Percentiles rank a stretch among this genome's conserved stretches.
These are phyloP conservation scores for Fallopia convolvulus DNA, from an alignment of 148 eudicot species.

Conservation along the genomic window DNA sequence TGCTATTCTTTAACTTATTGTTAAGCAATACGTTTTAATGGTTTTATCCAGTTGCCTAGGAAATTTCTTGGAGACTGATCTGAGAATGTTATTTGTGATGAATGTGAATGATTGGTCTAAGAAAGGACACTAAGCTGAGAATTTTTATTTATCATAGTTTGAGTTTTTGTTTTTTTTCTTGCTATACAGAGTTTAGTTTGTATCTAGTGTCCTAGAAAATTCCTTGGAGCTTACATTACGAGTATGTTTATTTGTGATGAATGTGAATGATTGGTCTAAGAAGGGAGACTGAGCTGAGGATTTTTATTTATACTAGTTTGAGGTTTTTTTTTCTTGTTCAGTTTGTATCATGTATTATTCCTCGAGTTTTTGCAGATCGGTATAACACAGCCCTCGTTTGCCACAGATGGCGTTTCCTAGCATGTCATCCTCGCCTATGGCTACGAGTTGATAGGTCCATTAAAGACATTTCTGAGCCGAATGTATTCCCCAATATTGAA, in stretches of 20 bases:
- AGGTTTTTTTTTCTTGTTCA: neutral
- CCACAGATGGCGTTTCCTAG: constrained; percentile 98
- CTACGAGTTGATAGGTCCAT: constrained; percentile 73
- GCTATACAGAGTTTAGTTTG: constrained; percentile 15
- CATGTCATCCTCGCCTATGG: constrained; percentile 97
- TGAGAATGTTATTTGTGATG: neutral
- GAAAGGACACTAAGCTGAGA: neutral
- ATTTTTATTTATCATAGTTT: neutral
- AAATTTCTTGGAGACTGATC: neutral
- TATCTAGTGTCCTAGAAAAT: constrained; percentile 12
- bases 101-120: neutral
- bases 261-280: neutral
- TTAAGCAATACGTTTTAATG: neutral
- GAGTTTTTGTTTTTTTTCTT: neutral
- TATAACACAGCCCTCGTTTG: constrained; percentile 99
- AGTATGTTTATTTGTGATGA: neutral
- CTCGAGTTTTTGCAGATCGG: constrained; percentile 92
- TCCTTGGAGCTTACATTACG: neutral
- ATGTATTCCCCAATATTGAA: constrained; percentile 70
- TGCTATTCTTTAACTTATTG: too few species aligned
- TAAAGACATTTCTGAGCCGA: constrained; percentile 50
- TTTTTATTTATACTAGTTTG: neutral
- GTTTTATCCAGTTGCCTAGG: neutral
- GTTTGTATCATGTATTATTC: constrained; percentile 42
- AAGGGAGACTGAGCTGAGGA: neutral